Percentiles rank a stretch among this genome's conserved stretches.
Conservation (phyloP, 1,284 basidiomycete genomes). For the Sporisorium graminicola region DNA sequence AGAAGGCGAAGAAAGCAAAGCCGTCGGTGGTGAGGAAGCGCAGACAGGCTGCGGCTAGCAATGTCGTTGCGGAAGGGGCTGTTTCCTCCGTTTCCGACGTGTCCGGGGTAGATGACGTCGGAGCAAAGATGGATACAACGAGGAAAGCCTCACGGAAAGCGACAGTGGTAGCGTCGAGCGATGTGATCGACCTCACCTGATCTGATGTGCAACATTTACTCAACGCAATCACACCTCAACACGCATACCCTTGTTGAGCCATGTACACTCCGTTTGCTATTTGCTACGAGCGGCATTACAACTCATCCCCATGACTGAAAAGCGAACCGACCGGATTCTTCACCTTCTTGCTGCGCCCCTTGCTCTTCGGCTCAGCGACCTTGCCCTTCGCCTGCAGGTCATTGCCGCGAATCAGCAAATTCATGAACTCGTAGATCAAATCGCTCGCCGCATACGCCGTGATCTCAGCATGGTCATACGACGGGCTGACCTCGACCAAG, state of each 20-base stretch:
- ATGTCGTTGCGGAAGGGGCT: background rate
- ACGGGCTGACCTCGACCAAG: conserved; percentile 57
- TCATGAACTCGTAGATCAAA: conserved; percentile 58
- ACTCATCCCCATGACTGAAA: conserved; percentile 31
- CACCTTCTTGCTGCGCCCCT: conserved; percentile 15
- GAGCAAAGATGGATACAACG: background rate
- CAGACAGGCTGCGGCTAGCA: background rate
- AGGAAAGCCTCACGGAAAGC: conserved; percentile 15
- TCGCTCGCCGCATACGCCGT: conserved; percentile 58
- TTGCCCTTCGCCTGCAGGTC: conserved; percentile 19
- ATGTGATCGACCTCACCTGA: conserved; percentile 38
- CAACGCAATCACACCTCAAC: background rate
- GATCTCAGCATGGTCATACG: conserved; percentile 59
- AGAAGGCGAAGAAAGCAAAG: conserved; percentile 1
- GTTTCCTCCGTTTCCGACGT: background rate
- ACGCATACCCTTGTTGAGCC: too few species aligned
- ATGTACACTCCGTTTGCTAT: background rate
- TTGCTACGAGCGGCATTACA: background rate
- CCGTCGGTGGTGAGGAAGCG: conserved; percentile 18
- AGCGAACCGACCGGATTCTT: conserved; percentile 17
- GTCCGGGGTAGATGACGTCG: background rate
- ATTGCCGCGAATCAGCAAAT: conserved; percentile 32
- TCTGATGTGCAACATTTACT: background rate
- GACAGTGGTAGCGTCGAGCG: background rate
- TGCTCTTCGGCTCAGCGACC: conserved; percentile 29